Base-by-base conservation (phyloP, 768 basidiomycete genomes). In the Cubamyces lactineus region DNA sequence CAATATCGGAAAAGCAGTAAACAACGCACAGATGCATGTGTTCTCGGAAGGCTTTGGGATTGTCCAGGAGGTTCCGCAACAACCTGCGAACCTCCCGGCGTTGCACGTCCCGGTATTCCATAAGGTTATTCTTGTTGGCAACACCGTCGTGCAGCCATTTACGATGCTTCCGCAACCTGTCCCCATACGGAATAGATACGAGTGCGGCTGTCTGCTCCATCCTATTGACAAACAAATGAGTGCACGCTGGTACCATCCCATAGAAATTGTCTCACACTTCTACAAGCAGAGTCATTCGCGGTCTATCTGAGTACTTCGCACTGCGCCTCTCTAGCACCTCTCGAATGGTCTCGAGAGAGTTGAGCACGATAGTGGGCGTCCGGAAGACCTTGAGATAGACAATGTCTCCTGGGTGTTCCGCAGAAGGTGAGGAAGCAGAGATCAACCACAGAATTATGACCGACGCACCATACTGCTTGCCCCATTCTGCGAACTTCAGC, bases 301-400 rank as follows among this genome's bases (percentile, higher is more conserved):
- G 69, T 19, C 72, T 50, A 40, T 68, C 67, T 5, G 71, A 71
- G 50, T 71, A 72, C 8, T 67, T 67, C 5, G 57, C 50, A 26
- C 69, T 66, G 7, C 67, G 61, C 53, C 69, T 70, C 6, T 73
- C 70, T 26, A 73, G 39, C 19, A 71, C 63, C 21, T 72, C 72
- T 8, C 39, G 21, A 2, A 69, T 70, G 7, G 57, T 64, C 16
- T 69, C 41, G 13, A 56, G 19, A 6, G 67, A 67, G 55, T 70
- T 70, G 34, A 73, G 38, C 17, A 73, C 47, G 13, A 72, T 49
- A 15, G 59, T 46, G 3, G 65, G 54, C 26, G 53, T 57, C n/a
- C 49, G 46, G 16, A 71, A 54, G 13, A 70, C 13, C 1, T 46
- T 26, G 23, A 63, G 43, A 26, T 57, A 67, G 16, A 68, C 49